phyloP scores from a whole-genome alignment of 192 early-diverging fungal genomes.

The Backusella westeae region DNA sequence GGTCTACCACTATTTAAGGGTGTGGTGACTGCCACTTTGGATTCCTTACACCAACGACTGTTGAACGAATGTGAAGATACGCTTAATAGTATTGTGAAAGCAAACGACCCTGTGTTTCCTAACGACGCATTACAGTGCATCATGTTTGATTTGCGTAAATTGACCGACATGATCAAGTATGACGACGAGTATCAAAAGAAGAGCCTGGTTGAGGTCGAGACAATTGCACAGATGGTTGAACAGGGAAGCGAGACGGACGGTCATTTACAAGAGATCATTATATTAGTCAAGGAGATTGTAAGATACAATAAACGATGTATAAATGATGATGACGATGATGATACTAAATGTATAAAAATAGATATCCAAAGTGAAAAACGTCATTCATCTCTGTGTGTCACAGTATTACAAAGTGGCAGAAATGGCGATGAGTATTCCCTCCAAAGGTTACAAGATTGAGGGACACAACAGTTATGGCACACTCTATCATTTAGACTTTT shows the following conservation, averaged over 20 bases:
- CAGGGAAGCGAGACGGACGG: background rate
- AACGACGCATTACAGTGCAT: slow-evolving; percentile 20
- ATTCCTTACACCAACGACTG: slow-evolving; percentile 27
- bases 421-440: slow-evolving; percentile 38
- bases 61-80: slow-evolving; percentile 25
- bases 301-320: background rate
- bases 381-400: slow-evolving; percentile 30
- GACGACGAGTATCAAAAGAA: background rate
- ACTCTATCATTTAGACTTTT: background rate
- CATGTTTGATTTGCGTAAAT: slow-evolving; percentile 21
- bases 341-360: background rate
- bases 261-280: background rate
- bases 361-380: slow-evolving; percentile 21
- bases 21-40: slow-evolving; percentile 31
- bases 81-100: slow-evolving; percentile 1
- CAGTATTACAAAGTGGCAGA: slow-evolving; percentile 35
- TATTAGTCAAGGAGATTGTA: background rate
- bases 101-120: slow-evolving; percentile 8
- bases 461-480: slow-evolving; percentile 29
- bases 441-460: slow-evolving; percentile 39
- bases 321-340: no score
- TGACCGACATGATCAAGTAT: slow-evolving; percentile 37
- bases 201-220: background rate
- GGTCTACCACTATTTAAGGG: slow-evolving; percentile 10
- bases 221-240: background rate